Base-by-base conservation (phyloP, 345 rosid genomes). In the Draba incana region DNA sequence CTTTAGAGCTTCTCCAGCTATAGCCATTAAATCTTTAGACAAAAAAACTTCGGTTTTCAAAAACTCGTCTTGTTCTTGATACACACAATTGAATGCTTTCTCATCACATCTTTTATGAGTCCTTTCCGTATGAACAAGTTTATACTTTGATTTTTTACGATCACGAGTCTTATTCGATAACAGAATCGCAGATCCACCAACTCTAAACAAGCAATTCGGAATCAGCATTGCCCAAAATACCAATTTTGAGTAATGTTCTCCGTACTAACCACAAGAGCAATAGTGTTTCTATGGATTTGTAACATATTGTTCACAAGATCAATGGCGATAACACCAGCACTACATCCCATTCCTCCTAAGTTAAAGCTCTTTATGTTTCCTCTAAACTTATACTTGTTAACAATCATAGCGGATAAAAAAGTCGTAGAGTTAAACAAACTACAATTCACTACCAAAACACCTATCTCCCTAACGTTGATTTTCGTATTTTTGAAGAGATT, bases 211-310 rank as follows among this genome's bases (percentile, higher is more conserved):
- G 74, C 98, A 92, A 62, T 92, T 92, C 4, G 98, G 92, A 2
- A 92, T 84, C 75, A 92, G 33, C 97, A 92, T 88, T 1, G 97
- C 82, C 68, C 97, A 65, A 85, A 88, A 39, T 92, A 92, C 98
- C 97, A 85, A 41, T 90, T 92, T 80, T 86, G 96, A 1, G 97
- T 92, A 1, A 88, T 88, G 64, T 86, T 92, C 80, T 92, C 98
- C 0, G 97, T 92, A 41, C 98, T 92, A 15, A 86, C 93, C 31
- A 90, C 97, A 53, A 92, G 84, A 20, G 96, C 98, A 51, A 51
- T 84, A 11, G 71, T 69, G 70, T 75, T 69, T 12, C 75, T 75
- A 49, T 42, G 33, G 53, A 87, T 81, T 65, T 86, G 90, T 50
- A 71, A 60, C 72, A 77, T 59, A 10, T 70, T 67, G 1, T 68